Base-by-base conservation (phyloP, 495 filamentous ascomycete genomes). In the Xylaria longipes region DNA sequence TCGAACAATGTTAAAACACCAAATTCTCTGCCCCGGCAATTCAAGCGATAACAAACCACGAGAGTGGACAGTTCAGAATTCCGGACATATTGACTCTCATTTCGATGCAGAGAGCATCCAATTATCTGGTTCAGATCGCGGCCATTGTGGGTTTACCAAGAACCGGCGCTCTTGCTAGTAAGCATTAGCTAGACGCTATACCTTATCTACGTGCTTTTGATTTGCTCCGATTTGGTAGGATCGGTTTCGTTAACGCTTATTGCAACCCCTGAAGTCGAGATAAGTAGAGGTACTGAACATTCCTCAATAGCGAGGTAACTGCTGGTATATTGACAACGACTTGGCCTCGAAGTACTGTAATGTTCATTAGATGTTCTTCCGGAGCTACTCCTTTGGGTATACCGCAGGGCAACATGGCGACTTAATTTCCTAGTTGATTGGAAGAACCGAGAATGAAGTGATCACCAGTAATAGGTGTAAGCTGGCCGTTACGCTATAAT, bases 311-410 rank as follows among this genome's bases (percentile, higher is more conserved):
- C n/a, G 22, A 33, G n/a, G 33, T 52, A 54, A 41, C 27, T 67
- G 48, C 22, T 50, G 65, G 65, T 67, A 67, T 46, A 46, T 41
- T n/a, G 65, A 48, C 48, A 54, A 6, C 6, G 45, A 67, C 65
- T 29, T 43, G 0, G n/a, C 6, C 31, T 33, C 65, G 35, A 46
- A 17, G 22, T 22, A 52, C n/a, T 20, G 25, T 22, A 52, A 48
- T 20, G 25, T 27, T 17, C 29, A 48, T 27, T 11, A 17, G 33
- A 56, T 41, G 31, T 41, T 11, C 43, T 22, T 20, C 29, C 48
- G 22, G 33, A 15, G 48, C 33, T 35, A 5, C 65, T 67, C n/a
- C 1, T 37, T 67, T 39, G 20, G 33, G 48, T 43, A 41, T 56
- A n/a, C 65, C 48, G 65, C 50, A 50, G 14, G 27, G 31, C 65